Evolutionary conservation across 2,329 filamentous ascomycete genomes (phyloP).

Genomic region (Penicillium psychrosexuale): DNA sequence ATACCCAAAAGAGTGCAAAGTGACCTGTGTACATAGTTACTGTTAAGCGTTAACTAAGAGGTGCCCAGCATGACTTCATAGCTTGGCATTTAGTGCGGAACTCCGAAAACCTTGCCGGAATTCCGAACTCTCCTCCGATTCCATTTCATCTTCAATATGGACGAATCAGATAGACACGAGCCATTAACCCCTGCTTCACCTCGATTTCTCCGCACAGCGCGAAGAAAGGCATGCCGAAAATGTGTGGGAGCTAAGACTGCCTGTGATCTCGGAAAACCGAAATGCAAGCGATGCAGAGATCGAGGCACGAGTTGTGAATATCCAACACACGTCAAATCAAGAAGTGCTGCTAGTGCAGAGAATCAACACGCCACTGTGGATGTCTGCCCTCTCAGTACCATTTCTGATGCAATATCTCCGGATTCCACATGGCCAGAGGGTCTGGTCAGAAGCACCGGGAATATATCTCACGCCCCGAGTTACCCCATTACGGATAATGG

Average conservation of each 20-base stretch:
- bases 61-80: not conserved
- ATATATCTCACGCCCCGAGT: not conserved
- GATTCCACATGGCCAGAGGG: not conserved
- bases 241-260: slow-evolving; percentile 22
- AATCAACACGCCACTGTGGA: not conserved
- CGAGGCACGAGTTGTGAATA: slow-evolving; percentile 19
- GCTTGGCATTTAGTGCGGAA: not conserved
- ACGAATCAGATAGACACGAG: not conserved
- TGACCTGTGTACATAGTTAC: not conserved
- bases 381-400: not conserved
- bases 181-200: not conserved
- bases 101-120: not conserved
- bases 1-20: not conserved
- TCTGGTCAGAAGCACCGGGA: not conserved
- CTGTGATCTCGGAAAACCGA: slow-evolving; percentile 17
- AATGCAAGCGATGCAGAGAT: slow-evolving; percentile 18
- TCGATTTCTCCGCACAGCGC: not conserved
- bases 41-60: not conserved
- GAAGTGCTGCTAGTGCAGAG: not conserved
- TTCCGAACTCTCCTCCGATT: not conserved
- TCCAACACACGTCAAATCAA: not conserved
- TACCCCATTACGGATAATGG: not conserved
- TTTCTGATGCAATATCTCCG: not conserved
- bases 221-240: slow-evolving; percentile 20
- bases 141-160: not conserved